Evolutionary conservation across 2,329 filamentous ascomycete genomes (phyloP).

Genomic region (Aspergillus sp.): DNA sequence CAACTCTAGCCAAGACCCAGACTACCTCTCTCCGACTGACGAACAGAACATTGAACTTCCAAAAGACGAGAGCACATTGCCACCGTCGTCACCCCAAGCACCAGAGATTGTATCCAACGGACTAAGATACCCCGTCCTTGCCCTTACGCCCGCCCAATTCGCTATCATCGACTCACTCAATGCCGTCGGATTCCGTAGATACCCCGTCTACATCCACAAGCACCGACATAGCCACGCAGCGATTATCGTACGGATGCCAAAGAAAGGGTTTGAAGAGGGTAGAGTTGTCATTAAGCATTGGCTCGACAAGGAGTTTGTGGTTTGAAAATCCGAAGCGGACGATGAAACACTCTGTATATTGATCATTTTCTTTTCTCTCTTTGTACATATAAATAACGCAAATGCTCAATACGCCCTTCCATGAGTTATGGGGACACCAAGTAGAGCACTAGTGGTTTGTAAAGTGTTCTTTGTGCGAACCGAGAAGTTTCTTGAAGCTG

Average conservation of each 20-base stretch:
- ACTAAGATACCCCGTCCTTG: constrained; percentile 56
- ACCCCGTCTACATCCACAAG: constrained; percentile 52
- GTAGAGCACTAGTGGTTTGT: too few relatives aligned
- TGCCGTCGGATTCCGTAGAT: constrained; percentile 52
- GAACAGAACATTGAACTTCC: constrained; percentile 23
- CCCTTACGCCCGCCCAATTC: constrained; percentile 73
- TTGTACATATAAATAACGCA: background rate
- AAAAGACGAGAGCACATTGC: constrained; percentile 7
- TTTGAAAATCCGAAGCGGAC: constrained; percentile 33
- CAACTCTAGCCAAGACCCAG: constrained; percentile 61
- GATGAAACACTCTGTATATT: too few relatives aligned
- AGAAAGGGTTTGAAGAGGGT: constrained; percentile 69
- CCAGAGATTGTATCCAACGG: background rate
- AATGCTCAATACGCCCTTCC: too few relatives aligned
- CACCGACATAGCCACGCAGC: constrained; percentile 79
- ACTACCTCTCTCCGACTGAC: constrained; percentile 58
- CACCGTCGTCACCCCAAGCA: background rate
- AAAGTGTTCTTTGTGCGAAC: too few relatives aligned
- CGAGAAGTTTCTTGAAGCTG: too few relatives aligned
- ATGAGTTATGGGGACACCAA: too few relatives aligned
- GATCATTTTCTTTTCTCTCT: background rate
- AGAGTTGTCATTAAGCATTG: constrained; percentile 73
- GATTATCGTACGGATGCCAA: constrained; percentile 68
- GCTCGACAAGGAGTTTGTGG: constrained; percentile 65
- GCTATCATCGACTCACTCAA: constrained; percentile 75